Evolutionary conservation across 75 land plant genomes (phyloP).

Genomic region (Cryptomeria japonica): DNA sequence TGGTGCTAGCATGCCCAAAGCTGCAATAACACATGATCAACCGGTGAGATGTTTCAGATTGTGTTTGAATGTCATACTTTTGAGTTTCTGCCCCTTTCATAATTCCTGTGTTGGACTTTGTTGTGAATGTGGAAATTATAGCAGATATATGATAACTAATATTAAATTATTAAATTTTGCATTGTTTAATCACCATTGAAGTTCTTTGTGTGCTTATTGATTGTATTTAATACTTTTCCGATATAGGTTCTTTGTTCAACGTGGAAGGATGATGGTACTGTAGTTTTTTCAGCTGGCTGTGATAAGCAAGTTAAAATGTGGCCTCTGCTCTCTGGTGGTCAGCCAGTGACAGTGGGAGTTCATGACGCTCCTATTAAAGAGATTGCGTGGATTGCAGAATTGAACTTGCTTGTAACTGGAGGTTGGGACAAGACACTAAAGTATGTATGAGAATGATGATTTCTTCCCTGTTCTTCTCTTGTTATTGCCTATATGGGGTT

Average conservation of each 20-base stretch:
- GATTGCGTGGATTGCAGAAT: conserved; percentile 86
- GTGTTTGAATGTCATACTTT: background rate
- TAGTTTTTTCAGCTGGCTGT: conserved; percentile 94
- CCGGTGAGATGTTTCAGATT: conserved; percentile 54
- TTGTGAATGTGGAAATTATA: background rate
- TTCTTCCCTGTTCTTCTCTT: background rate
- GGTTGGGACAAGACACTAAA: conserved; percentile 95
- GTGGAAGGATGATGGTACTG: conserved; percentile 97
- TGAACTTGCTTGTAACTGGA: conserved; percentile 82
- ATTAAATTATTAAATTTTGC: background rate
- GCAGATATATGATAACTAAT: background rate
- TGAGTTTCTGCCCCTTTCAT: background rate
- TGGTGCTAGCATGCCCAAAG: conserved; percentile 74
- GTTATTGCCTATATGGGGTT: background rate
- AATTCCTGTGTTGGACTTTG: background rate
- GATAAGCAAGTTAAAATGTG: conserved; percentile 98
- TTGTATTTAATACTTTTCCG: background rate
- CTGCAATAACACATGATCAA: conserved; percentile 89
- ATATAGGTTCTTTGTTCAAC: conserved; percentile 83
- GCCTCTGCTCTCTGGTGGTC: conserved; percentile 84
- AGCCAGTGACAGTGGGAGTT: conserved; percentile 81
- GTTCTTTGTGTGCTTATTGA: conserved; percentile 3
- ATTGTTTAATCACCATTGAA: background rate
- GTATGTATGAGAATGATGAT: conserved; percentile 20
- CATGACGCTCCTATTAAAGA: conserved; percentile 93